Percentiles rank a stretch among this genome's conserved stretches.
Conservation (phyloP, 306 rosid species). For the Cucurbita maxima region DNA sequence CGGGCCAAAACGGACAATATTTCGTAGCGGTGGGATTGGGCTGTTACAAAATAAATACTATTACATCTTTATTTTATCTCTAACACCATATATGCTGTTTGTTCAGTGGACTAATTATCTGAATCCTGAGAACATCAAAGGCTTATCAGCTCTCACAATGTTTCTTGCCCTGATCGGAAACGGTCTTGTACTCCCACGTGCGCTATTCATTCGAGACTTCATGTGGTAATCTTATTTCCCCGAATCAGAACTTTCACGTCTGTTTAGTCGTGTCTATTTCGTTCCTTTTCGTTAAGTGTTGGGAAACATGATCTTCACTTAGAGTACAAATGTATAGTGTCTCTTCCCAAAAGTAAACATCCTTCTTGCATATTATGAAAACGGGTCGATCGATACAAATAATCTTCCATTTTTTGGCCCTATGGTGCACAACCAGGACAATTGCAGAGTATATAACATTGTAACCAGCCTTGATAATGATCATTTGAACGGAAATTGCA, state of each 20-base stretch:
- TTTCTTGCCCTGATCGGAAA: constrained; percentile 90
- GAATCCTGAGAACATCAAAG: constrained; percentile 88
- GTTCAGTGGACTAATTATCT: constrained; percentile 90
- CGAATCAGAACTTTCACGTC: background rate
- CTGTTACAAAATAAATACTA: background rate
- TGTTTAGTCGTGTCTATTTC: background rate
- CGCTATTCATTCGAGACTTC: constrained; percentile 66
- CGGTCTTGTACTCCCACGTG: constrained; percentile 79
- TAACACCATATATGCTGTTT: constrained; percentile 15
- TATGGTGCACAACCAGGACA: background rate
- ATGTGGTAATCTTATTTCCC: constrained; percentile 59
- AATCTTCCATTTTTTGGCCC: no score
- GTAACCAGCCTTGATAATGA: background rate
- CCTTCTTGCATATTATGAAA: no score
- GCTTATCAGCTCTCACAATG: constrained; percentile 83
- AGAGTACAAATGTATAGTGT: no score
- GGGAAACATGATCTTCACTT: no score
- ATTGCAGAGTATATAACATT: background rate
- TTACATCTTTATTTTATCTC: background rate
- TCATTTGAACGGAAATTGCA: constrained; percentile 16
- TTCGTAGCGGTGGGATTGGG: no score
- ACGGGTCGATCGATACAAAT: no score
- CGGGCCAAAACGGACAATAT: no score
- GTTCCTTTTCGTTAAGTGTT: background rate
- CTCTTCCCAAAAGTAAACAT: no score